Conservation (phyloP, 1,284 basidiomycete species). For the Paramarasmius palmivorus region DNA sequence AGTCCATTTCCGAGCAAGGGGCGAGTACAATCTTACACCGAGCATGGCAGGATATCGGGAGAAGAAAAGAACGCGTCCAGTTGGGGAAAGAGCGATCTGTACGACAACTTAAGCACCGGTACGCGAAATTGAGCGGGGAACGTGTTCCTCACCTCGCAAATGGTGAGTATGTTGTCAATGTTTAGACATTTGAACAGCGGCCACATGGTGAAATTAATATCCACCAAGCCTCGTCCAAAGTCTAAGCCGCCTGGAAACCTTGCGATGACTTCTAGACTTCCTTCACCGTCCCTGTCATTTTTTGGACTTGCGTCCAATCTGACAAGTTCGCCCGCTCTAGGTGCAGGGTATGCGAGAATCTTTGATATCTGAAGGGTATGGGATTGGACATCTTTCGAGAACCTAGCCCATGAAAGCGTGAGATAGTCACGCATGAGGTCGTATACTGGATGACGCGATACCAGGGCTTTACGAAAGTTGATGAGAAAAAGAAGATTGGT, state of each 20-base stretch:
- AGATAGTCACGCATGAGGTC: constrained; percentile 93
- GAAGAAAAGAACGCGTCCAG: constrained; percentile 88
- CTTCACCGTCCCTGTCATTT: constrained; percentile 49
- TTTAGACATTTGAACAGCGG: constrained; percentile 94
- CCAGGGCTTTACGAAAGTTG: constrained; percentile 58
- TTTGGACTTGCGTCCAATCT: constrained; percentile 75
- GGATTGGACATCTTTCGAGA: constrained; percentile 88
- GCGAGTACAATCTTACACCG: constrained; percentile 46
- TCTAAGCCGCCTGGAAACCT: constrained; percentile 84
- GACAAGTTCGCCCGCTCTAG: constrained; percentile 83
- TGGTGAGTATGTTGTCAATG: constrained; percentile 91
- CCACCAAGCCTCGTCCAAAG: constrained; percentile 80
- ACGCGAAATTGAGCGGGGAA: background rate
- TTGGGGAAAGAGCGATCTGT: constrained; percentile 89
- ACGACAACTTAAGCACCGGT: constrained; percentile 2
- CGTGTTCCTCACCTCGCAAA: constrained; percentile 72
- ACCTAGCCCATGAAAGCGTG: constrained; percentile 89
- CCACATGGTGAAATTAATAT: constrained; percentile 96
- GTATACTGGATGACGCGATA: constrained; percentile 90
- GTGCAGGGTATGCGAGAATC: constrained; percentile 81
- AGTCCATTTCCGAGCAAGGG: background rate
- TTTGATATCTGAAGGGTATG: constrained; percentile 85
- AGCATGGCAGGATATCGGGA: constrained; percentile 92
- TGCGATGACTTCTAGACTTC: constrained; percentile 79
- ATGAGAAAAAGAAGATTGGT: constrained; percentile 9